phyloP scores from a whole-genome alignment of 1,139 yeast species.

The Candida frijolesensis region DNA sequence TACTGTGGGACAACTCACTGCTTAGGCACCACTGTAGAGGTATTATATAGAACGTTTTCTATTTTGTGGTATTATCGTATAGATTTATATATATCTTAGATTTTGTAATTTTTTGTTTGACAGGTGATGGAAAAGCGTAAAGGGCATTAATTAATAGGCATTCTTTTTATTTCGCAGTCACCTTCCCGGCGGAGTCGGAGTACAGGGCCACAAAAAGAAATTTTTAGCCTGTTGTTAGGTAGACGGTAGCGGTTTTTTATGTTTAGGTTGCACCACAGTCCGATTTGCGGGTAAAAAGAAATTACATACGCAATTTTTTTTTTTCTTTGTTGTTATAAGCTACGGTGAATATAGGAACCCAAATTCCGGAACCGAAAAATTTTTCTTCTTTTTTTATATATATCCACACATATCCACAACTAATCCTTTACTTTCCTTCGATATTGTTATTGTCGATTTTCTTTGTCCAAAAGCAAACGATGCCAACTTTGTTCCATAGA shows the following conservation, averaged over 20 bases:
- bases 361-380: constrained; percentile 1
- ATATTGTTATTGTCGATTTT: neutral
- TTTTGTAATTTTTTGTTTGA: neutral
- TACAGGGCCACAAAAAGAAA: neutral
- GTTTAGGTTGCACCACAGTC: neutral
- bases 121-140: neutral
- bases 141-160: neutral
- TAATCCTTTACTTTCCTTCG: neutral
- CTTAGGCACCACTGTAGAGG: neutral
- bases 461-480: neutral
- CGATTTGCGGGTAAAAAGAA: constrained; percentile 2
- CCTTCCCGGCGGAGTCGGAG: neutral
- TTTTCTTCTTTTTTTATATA: neutral
- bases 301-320: neutral
- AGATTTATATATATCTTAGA: neutral
- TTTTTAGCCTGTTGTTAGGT: neutral
- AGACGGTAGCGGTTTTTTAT: too few species aligned
- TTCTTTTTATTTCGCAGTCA: neutral
- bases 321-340: neutral
- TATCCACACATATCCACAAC: neutral
- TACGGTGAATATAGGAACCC: neutral
- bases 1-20: constrained; percentile 38
- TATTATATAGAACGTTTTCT: too few species aligned
- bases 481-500: constrained; percentile 29
- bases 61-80: neutral